These are phyloP conservation scores for Rhynchosporium secalis DNA, from an alignment of 2,329 filamentous ascomycete genomes.

Conservation along the genomic window DNA sequence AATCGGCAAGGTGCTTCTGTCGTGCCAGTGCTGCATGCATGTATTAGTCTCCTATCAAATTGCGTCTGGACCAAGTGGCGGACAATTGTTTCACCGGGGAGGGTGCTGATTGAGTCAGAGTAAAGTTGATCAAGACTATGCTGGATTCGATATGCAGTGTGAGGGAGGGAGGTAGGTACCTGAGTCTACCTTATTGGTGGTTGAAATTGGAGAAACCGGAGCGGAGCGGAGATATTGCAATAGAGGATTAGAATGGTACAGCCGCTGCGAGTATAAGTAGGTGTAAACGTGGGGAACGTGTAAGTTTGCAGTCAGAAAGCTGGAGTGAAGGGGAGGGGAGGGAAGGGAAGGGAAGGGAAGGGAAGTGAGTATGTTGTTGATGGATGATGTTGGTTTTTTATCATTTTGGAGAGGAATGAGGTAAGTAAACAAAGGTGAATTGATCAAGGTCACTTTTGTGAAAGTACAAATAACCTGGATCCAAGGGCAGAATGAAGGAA, in stretches of 20 bases:
- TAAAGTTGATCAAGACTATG: conserved; percentile 14
- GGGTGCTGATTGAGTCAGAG: conserved; percentile 5
- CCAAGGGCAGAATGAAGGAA: background rate
- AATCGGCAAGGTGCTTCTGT: background rate
- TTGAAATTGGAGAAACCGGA: conserved; percentile 1
- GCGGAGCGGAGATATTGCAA: background rate
- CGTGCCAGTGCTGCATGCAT: background rate
- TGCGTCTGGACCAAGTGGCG: too few relatives aligned
- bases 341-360: too few relatives aligned
- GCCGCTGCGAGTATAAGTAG: background rate
- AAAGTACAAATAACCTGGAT: background rate
- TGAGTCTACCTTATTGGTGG: background rate
- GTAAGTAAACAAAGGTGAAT: conserved; percentile 9
- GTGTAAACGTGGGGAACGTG: background rate
- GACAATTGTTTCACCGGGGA: too few relatives aligned
- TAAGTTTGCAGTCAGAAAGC: background rate
- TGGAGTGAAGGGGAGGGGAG: too few relatives aligned
- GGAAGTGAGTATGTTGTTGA: background rate
- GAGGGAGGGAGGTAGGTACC: background rate
- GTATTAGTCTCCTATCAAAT: conserved; percentile 4
- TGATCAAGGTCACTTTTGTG: background rate
- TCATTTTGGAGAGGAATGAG: background rate
- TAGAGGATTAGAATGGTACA: background rate
- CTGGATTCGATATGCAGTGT: background rate
- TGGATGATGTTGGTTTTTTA: background rate